Base-by-base conservation (phyloP, 345 rosid species). In the Syzygium oleosum region DNA sequence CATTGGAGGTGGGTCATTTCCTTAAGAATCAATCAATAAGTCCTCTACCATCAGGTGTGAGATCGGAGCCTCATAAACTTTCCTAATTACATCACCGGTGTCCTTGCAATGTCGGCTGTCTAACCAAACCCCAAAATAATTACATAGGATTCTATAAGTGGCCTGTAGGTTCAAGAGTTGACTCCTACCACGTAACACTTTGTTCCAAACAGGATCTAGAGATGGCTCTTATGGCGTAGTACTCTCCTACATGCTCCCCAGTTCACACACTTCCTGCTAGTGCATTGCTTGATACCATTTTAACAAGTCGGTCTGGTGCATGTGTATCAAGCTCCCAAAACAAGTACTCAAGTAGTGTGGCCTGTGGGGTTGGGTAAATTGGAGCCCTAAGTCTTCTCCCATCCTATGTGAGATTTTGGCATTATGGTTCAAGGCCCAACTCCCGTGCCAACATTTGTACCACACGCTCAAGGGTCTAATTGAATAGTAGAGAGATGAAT, bases 261-360 rank as follows among this genome's bases (percentile, higher is more conserved):
- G 80, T 38, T 6, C 80, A 73, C 1, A 41, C 49, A 34, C 80
- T 73, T 34, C 80, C 8, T 73, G 23, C 49, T 5, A 73, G 49
- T 73, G 25, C 10, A 7, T 38, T 73, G 25, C 49, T 34, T 38
- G 49, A 38, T 19, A 38, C 14, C 14, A 9, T 73, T 73, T 34
- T 34, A 34, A 38, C 0, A 0, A 73, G 80, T 25, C 15, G 10
- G 14, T 34, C 0, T 1, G 4, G 14, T 2, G 16, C 15, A 73
- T 2, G 4, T 38, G 27, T 25, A 73, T 22, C 80, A 19, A 73
- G 25, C 80, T 41, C 46, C 80, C 49, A 73, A 68, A 17, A 19
- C 49, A 73, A 34, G 43, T 73, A 73, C 13, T 19, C 14, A 73
- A 9, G 14, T 41, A 73, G 80, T 13, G 80, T 13, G 27, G 43